Evolutionary conservation across 2,329 filamentous ascomycete genomes (phyloP), one percentile per base, ranked within the genome.

Genomic region (Penicillium fuscoglaucum): DNA sequence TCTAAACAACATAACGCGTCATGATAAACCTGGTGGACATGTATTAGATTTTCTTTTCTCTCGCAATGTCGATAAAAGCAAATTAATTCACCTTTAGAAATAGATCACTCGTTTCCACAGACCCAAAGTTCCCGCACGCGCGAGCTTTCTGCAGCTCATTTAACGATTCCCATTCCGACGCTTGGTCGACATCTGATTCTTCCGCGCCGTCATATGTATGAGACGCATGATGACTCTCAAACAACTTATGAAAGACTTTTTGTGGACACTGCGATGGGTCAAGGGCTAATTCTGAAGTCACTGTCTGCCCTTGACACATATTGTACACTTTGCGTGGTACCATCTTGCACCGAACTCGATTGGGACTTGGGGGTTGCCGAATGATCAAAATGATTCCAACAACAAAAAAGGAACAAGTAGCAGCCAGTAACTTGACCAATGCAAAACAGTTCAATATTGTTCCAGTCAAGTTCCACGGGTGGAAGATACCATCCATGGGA

Each of bases 41-140:
- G 7, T 24, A 5, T 58, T 21, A 37, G 19, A 10, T n/a, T 31
- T 13, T n/a, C n/a, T n/a, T 13, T 29, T 7, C 21, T 26, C 6
- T 6, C 12, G 0, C 15, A 28, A 4, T 19, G n/a, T n/a, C 1
- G 15, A 52, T 9, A 2, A 7, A 12, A 12, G 3, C 13, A 12
- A 46, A 26, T 13, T 10, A 6, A 24, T 45, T 24, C 61, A 84
- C 85, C 67, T 78, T 79, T 6, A 91, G 73, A 68, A 93, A 93
- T 0, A 92, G 74, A 17, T 86, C 80, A 61, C 87, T 89, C 0
- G 89, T 90, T 52, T 79, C 73, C 1, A 81, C 80, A 0, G 80
- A 69, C 0, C 87, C 88, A 84, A 89, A 93, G 52, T 83, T 85
- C 2, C 89, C 89, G 69, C 88, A 91, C 55, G 79, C 68, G 8